Evolutionary conservation across 192 early-diverging fungal species (phyloP).

Genomic region (Spinellus fusiger): DNA sequence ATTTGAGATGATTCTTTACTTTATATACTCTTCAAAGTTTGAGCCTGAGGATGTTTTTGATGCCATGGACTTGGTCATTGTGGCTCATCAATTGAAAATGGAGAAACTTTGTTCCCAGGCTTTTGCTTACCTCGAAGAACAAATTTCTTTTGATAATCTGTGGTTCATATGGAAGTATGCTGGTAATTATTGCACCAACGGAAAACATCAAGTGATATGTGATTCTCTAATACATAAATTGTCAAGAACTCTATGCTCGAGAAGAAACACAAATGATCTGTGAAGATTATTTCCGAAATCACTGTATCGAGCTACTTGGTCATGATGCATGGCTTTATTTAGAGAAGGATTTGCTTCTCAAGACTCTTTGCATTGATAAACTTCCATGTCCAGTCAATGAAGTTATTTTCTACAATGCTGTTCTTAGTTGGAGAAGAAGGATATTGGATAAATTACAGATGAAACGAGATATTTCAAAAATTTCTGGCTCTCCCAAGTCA

Average conservation of each 20-base stretch:
- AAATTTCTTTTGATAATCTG: slow-evolving; percentile 19
- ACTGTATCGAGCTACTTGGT: slow-evolving; percentile 14
- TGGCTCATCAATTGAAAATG: slow-evolving; percentile 31
- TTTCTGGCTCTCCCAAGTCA: no score
- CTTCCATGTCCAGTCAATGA: slow-evolving; percentile 23
- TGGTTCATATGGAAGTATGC: slow-evolving; percentile 34
- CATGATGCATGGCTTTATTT: slow-evolving; percentile 20
- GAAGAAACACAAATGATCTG: slow-evolving; percentile 22
- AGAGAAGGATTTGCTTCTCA: slow-evolving; percentile 17
- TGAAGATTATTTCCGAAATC: slow-evolving; percentile 15
- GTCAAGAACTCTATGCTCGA: slow-evolving; percentile 7
- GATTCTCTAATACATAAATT: slow-evolving; percentile 9
- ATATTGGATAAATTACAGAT: not conserved
- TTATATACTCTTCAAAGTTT: slow-evolving; percentile 17
- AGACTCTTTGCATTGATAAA: slow-evolving; percentile 26
- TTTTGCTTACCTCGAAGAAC: slow-evolving; percentile 21
- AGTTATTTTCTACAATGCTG: slow-evolving; percentile 14
- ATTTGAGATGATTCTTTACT: slow-evolving; percentile 14
- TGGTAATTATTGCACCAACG: slow-evolving; percentile 7
- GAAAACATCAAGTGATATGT: not conserved
- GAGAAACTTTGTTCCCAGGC: slow-evolving; percentile 17
- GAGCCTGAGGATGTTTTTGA: slow-evolving; percentile 11
- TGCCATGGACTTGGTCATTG: slow-evolving; percentile 16
- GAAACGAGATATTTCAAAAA: not conserved
- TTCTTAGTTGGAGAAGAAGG: not conserved